These are phyloP conservation scores for Bipolaris oryzae DNA, from an alignment of 2,329 filamentous ascomycete species.

Conservation along the genomic window DNA sequence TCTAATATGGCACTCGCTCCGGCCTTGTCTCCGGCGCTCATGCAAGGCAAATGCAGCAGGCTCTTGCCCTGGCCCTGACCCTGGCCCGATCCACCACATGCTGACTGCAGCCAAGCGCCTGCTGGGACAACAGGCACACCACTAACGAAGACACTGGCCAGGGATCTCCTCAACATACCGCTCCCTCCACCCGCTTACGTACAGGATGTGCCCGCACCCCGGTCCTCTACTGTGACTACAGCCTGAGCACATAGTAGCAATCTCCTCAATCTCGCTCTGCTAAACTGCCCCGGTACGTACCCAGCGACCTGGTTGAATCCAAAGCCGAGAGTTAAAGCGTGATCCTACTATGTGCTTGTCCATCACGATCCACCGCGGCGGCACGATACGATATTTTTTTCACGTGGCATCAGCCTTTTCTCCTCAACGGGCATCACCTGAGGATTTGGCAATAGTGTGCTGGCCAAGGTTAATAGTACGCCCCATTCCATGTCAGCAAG, in stretches of 20 bases:
- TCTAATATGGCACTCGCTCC: conserved; percentile 31
- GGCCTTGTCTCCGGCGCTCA: conserved; percentile 19
- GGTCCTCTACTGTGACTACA: background rate
- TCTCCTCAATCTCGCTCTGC: background rate
- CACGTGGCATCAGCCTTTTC: conserved; percentile 31
- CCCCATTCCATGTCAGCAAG: conserved; percentile 22
- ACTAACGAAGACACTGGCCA: background rate
- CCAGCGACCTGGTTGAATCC: conserved; percentile 13
- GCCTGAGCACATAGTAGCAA: background rate
- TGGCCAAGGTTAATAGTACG: conserved; percentile 14
- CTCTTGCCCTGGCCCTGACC: conserved; percentile 29
- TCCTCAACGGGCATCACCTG: conserved; percentile 10
- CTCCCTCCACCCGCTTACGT: background rate
- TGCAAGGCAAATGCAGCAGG: conserved; percentile 24
- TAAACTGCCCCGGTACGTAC: conserved; percentile 23
- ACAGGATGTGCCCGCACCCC: background rate
- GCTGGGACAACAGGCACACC: conserved; percentile 31
- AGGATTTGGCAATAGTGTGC: conserved; percentile 33
- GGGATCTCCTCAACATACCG: background rate
- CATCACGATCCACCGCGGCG: conserved; percentile 8
- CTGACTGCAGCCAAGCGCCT: conserved; percentile 19
- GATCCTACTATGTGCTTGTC: background rate
- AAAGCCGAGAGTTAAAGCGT: conserved; percentile 5
- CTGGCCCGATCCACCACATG: conserved; percentile 11
- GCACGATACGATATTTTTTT: conserved; percentile 20